Evolutionary conservation across 352 stramenopile species (phyloP), one percentile per base, ranked within the genome.

Genomic region (Globisporangium acanthophoron): DNA sequence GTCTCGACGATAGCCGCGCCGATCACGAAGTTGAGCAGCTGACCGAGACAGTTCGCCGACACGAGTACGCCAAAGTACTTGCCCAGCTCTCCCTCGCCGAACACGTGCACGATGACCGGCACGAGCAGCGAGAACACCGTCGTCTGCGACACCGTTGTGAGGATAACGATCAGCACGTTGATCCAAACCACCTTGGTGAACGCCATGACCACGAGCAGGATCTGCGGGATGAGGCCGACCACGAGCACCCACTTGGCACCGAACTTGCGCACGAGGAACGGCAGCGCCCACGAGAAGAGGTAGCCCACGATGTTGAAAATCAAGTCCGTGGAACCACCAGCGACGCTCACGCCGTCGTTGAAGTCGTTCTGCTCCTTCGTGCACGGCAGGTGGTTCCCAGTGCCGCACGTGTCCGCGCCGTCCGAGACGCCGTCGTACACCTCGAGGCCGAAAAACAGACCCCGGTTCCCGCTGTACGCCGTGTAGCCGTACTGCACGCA

Each of bases 101-200:
- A 54, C 6, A 69, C 69, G 57, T 69, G 59, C 27, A 76, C 29
- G 50, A 72, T 68, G 15, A 70, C 51, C 12, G 61, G 65, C 52
- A 65, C 56, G 5, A 69, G 33, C 4, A 39, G 5, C 33, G 33
- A 39, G 33, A 39, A 39, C 8, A 41, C 37, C 11, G 37, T 41
- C 37, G 37, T 15, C 37, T 41, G 37, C 2, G 37, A 41, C 33
- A 39, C 33, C 37, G 12, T 41, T 4, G 37, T 41, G 37, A 41
- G 37, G 37, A 41, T 41, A 11, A 41, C 13, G 37, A 41, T 41
- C 9, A 41, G 37, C 13, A 41, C 37, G 37, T 41, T 41, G 1
- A 41, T 41, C 37, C 1, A 41, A 11, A 41, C 37, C 8, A 41
- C 13, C 37, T 41, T 41, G 37, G 12, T 5, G 37, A 41, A 41